Evolutionary conservation across 345 rosid genomes (phyloP), one percentile per base, ranked within the genome.

Genomic region (Diplotaxis tenuifolia): DNA sequence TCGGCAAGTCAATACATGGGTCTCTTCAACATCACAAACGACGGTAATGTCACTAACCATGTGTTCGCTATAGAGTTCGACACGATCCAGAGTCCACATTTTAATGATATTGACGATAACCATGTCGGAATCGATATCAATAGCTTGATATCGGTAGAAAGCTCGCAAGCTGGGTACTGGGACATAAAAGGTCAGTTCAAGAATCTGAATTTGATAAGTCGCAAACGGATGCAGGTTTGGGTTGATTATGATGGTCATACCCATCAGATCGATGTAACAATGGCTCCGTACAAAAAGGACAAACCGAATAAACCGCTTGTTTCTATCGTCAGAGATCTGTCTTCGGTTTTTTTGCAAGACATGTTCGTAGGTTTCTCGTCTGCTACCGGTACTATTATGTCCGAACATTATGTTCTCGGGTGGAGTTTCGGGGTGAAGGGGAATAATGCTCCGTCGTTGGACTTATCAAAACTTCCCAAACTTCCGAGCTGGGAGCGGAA

Each of bases 241-340:
- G 52, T 91, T 56, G 94, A 88, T 66, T 93, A 91, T 71, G 89
- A 91, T 73, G 82, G 84, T 0, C 28, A 3, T 21, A 28, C 27
- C 9, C 47, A 32, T 19, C 23, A 61, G 4, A 61, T 61, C 16
- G 9, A 61, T 11, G 65, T 61, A 10, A 61, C 27, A 14, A 61
- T 61, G 65, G 47, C 65, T 18, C 65, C 65, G 0, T 58, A 28
- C 14, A 15, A 2, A 0, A 5, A 61, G 2, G 47, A 61, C 6
- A 61, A 61, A 61, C 65, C 65, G 1, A 11, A 7, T 10, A 32
- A 61, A 61, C 47, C 65, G 2, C 65, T 61, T 32, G 27, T 61
- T 9, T 61, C 63, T 4, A 4, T 2, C 10, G 38, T 28, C 22
- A 58, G 22, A 28, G 22, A 61, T 61, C 47, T 61, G 9, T 61